Evolutionary conservation across 1,284 basidiomycete species (phyloP).

Genomic region (Cryptococcus sp.): DNA sequence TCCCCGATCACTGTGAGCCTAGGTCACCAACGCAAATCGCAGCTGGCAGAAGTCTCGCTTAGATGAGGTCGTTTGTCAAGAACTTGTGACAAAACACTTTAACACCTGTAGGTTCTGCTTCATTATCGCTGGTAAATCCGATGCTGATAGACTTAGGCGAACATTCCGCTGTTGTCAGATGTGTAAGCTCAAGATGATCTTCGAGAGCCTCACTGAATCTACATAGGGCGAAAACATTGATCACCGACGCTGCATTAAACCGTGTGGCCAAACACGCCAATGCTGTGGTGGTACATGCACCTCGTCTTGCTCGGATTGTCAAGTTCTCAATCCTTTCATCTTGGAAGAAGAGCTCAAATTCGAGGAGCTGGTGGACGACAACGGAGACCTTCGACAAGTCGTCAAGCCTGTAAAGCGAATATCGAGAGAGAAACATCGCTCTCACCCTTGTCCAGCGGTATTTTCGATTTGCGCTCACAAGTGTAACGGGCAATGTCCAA

Average conservation of each 20-base stretch:
- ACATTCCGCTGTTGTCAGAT: slow-evolving; percentile 1
- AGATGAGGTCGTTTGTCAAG: slow-evolving; percentile 40
- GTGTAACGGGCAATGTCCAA: not conserved
- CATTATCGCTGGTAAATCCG: slow-evolving; percentile 56
- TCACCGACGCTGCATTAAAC: slow-evolving; percentile 47
- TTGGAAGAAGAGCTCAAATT: not conserved
- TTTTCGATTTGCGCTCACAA: slow-evolving; percentile 3
- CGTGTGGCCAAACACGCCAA: slow-evolving; percentile 51
- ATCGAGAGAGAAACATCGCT: not conserved
- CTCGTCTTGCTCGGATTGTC: slow-evolving; percentile 60
- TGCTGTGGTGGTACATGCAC: slow-evolving; percentile 59
- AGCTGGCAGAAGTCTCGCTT: slow-evolving; percentile 49
- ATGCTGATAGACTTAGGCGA: slow-evolving; percentile 50
- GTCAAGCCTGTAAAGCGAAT: not conserved
- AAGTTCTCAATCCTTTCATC: slow-evolving; percentile 44
- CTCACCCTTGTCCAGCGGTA: not conserved
- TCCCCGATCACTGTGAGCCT: slow-evolving; percentile 25
- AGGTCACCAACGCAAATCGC: slow-evolving; percentile 53
- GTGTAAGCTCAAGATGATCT: not conserved
- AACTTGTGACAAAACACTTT: slow-evolving; percentile 47
- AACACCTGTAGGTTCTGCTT: slow-evolving; percentile 54
- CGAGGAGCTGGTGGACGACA: not conserved
- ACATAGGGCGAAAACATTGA: slow-evolving; percentile 41
- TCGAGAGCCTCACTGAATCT: not conserved
- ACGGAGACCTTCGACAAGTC: not conserved